phyloP scores from a whole-genome alignment of 2,329 filamentous ascomycete species.

The Aspergillus phoenicis region DNA sequence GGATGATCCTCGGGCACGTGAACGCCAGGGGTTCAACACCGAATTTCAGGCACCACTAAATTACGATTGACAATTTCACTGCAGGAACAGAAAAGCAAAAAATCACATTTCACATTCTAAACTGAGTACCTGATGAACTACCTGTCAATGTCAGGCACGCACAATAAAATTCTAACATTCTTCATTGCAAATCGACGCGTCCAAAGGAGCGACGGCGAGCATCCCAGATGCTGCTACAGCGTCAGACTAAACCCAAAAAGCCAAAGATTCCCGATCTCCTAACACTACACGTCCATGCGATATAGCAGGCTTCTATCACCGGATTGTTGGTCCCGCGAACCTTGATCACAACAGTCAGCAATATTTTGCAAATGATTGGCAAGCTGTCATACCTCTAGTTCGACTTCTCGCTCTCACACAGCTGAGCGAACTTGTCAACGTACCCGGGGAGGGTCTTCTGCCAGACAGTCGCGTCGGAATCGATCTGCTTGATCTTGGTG shows the following conservation, averaged over 20 bases:
- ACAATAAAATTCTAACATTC: too few species aligned
- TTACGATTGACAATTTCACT: too few species aligned
- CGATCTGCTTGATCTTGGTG: constrained; percentile 10
- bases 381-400: constrained; percentile 8
- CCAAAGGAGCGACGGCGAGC: constrained; percentile 1
- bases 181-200: not conserved
- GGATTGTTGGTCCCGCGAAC: not conserved
- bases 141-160: too few species aligned
- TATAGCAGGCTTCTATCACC: not conserved
- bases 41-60: too few species aligned
- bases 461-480: constrained; percentile 10
- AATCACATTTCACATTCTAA: too few species aligned
- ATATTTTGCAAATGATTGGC: not conserved
- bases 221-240: not conserved
- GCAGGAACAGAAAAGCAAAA: too few species aligned
- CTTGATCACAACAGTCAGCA: not conserved
- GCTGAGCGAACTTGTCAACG: constrained; percentile 9
- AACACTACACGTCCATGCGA: not conserved
- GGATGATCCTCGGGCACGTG: too few species aligned
- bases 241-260: not conserved
- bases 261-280: not conserved
- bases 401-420: constrained; percentile 9
- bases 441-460: constrained; percentile 13
- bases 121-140: too few species aligned
- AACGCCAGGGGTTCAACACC: too few species aligned